phyloP scores from a whole-genome alignment of 305 asterid genomes.

The Stenogyne calaminthoides region DNA sequence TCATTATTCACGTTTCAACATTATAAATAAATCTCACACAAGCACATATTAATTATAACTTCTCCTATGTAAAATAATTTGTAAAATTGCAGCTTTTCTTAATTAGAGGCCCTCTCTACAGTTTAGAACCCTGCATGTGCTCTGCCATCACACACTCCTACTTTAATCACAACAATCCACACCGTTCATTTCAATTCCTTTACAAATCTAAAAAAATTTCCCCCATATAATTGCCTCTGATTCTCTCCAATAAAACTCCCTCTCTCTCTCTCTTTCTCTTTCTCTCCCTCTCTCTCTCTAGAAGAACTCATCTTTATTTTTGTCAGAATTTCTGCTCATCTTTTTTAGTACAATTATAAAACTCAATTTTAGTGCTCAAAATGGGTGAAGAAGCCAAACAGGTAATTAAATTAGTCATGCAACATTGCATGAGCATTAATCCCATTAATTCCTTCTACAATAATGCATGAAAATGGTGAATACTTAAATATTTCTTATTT shows the following conservation, averaged over 20 bases:
- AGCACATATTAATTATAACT: not conserved
- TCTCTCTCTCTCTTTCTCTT: not conserved
- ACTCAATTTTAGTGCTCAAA: constrained; percentile 7
- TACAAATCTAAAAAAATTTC: constrained; percentile 24
- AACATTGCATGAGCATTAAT: constrained; percentile 19
- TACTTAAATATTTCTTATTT: not conserved
- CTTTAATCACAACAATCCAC: constrained; percentile 55
- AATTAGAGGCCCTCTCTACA: constrained; percentile 27
- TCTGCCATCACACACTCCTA: constrained; percentile 59
- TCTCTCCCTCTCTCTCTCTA: not conserved
- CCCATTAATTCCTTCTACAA: not conserved
- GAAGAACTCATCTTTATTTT: constrained; percentile 7
- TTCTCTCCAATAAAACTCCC: constrained; percentile 39
- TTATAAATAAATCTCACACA: constrained; percentile 3
- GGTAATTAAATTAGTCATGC: constrained; percentile 40
- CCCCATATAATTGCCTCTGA: constrained; percentile 37
- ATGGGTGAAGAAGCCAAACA: constrained; percentile 84
- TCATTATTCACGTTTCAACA: not conserved
- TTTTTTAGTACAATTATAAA: not conserved
- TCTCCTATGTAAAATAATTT: constrained; percentile 9
- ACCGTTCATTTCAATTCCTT: constrained; percentile 57
- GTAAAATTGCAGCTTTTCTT: not conserved
- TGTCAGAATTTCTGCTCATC: constrained; percentile 27
- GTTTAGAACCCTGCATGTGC: constrained; percentile 77
- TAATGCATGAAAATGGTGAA: not conserved